phyloP scores from a whole-genome alignment of 1,139 yeast genomes.

The Sugiyamaella pinicola region DNA sequence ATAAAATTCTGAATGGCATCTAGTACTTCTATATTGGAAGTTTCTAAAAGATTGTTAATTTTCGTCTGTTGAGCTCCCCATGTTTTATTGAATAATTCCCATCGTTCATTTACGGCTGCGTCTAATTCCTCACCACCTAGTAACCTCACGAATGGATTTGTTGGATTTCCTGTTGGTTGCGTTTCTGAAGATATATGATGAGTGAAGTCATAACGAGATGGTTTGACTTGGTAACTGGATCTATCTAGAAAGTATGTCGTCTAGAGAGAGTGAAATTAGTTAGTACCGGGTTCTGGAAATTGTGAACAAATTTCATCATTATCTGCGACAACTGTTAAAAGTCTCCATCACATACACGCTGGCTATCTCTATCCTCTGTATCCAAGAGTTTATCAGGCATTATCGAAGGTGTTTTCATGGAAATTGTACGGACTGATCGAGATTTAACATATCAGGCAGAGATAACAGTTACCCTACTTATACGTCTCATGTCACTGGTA shows the following conservation, averaged over 20 bases:
- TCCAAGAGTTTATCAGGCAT: conserved; percentile 15
- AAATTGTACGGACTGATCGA: too few relatives aligned
- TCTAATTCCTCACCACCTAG: conserved; percentile 45
- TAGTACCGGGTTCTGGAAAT: conserved; percentile 1
- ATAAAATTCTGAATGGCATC: conserved; percentile 33
- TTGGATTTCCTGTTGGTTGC: conserved; percentile 14
- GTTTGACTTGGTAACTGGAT: conserved; percentile 1
- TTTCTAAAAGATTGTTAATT: conserved; percentile 31
- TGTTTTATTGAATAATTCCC: conserved; percentile 42
- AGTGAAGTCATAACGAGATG: conserved; percentile 5
- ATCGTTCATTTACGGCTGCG: conserved; percentile 39
- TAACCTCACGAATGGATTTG: conserved; percentile 44
- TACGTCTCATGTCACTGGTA: too few relatives aligned
- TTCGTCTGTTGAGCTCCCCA: conserved; percentile 34
- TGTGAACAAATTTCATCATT: too few relatives aligned
- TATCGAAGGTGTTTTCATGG: not conserved
- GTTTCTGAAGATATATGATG: conserved; percentile 26
- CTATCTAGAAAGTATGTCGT: conserved; percentile 27
- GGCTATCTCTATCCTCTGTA: conserved; percentile 24
- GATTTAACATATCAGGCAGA: too few relatives aligned
- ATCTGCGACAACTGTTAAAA: not conserved
- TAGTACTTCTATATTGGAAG: conserved; percentile 31
- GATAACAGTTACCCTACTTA: too few relatives aligned
- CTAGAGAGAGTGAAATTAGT: conserved; percentile 19
- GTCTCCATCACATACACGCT: conserved; percentile 22